A percentile compares a stretch with the other conserved stretches of the same genome.
Conservation (phyloP, 257 asterid species). For the Solanum ossicruentum region DNA sequence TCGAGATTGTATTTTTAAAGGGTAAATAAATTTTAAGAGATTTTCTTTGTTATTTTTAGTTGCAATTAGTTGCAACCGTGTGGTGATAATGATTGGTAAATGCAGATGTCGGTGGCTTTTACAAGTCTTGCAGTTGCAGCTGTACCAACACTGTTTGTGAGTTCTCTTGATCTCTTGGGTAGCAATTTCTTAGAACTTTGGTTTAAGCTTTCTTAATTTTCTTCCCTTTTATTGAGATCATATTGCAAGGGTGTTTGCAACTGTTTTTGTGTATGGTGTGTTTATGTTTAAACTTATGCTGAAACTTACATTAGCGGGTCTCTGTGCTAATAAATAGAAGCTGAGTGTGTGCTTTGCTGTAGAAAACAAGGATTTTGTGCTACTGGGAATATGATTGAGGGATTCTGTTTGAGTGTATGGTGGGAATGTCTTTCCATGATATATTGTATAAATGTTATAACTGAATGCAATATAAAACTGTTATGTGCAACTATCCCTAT, state of each 20-base stretch:
- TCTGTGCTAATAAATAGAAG: not conserved
- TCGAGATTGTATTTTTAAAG: not conserved
- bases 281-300: not conserved
- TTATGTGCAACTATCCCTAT: not conserved
- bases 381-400: not conserved
- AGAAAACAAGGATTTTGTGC: not conserved
- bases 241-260: not conserved
- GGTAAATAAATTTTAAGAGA: not conserved
- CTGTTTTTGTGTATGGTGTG: not conserved
- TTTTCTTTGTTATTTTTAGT: not conserved
- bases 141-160: conserved; percentile 68
- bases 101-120: conserved; percentile 60
- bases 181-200: not conserved
- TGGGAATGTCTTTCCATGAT: not conserved
- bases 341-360: not conserved
- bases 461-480: not conserved
- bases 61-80: too few species aligned
- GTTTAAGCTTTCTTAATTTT: not conserved
- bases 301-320: not conserved
- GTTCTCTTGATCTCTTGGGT: conserved; percentile 5
- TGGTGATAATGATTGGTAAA: not conserved
- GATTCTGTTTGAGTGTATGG: not conserved
- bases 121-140: conserved; percentile 63
- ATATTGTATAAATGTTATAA: not conserved
- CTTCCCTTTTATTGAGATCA: not conserved